Evolutionary conservation across 768 basidiomycete genomes (phyloP).

Genomic region (Rubroboletus pulcherrimus): DNA sequence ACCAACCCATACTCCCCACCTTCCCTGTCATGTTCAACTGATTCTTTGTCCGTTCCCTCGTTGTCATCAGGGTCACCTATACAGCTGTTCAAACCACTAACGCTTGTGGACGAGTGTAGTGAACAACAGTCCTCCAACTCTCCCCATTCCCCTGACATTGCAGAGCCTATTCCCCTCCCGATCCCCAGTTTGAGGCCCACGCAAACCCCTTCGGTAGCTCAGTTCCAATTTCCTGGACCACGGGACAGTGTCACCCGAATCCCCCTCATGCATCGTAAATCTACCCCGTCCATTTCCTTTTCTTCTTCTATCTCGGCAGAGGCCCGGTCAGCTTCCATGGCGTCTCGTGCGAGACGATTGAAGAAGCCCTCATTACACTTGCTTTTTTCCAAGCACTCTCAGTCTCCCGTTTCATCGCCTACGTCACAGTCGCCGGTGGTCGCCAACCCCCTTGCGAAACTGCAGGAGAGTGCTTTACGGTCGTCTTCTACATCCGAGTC

Average conservation of each 20-base stretch:
- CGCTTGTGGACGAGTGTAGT: slow-evolving; percentile 29
- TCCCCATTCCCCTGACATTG: slow-evolving; percentile 27
- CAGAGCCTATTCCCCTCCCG: slow-evolving; percentile 28
- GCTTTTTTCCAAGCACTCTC: slow-evolving; percentile 63
- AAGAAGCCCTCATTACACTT: slow-evolving; percentile 71
- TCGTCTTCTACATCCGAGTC: slow-evolving; percentile 32
- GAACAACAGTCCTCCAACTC: slow-evolving; percentile 25
- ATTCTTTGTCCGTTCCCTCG: slow-evolving; percentile 56
- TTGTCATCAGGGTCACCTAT: slow-evolving; percentile 44
- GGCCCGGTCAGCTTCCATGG: slow-evolving; percentile 36
- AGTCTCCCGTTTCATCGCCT: slow-evolving; percentile 41
- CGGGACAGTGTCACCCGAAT: slow-evolving; percentile 29
- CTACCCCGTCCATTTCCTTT: slow-evolving; percentile 33
- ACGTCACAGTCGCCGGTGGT: slow-evolving; percentile 25
- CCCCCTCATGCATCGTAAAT: slow-evolving; percentile 35
- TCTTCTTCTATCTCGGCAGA: slow-evolving; percentile 30
- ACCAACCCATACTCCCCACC: slow-evolving; percentile 36
- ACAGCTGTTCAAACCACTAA: slow-evolving; percentile 36
- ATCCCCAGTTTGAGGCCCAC: slow-evolving; percentile 21
- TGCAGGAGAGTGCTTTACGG: slow-evolving; percentile 19
- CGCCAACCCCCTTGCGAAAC: slow-evolving; percentile 6
- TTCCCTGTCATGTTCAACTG: slow-evolving; percentile 54
- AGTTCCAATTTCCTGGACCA: slow-evolving; percentile 46
- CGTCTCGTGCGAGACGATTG: slow-evolving; percentile 34
- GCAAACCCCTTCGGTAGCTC: slow-evolving; percentile 16